Base-by-base conservation (phyloP, 2,329 filamentous ascomycete genomes). In the Trichoderma guizhouense region DNA sequence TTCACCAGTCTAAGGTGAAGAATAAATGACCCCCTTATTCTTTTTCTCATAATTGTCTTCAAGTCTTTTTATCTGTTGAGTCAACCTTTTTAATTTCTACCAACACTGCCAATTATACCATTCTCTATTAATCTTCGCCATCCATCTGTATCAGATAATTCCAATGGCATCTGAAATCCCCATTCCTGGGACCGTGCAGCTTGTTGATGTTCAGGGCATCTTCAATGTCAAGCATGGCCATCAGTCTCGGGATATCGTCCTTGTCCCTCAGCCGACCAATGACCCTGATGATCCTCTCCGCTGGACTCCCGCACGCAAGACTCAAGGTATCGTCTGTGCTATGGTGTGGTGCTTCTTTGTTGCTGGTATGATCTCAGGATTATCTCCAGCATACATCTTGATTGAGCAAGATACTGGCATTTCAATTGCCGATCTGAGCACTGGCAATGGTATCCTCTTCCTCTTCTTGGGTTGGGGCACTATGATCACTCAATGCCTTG, bases 371-470 rank as follows among this genome's bases (percentile, higher is more conserved):
- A 53, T 53, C 58, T 76, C 78, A 7, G 78, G 78, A 4, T 53
- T 53, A 5, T 53, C 47, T 21, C 47, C 47, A 7, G 47, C 47
- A 21, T 53, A 53, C 21, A 78, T 78, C 7, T 75, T 79, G 3
- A 84, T 88, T 26, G 81, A 81, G 5, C 77, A 82, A 43, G 83
- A 83, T 5, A 84, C 84, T 0, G 83, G 82, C 2, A 75, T 87
- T 18, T 83, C 71, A 2, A 69, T 30, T 26, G 26, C 62, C 18
- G 80, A 84, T 53, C 75, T 87, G n/a, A 86, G 86, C 72, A 79
- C 81, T 51, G 86, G 86, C 2, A 87, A 84, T 5, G 86, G 86
- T 1, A 83, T 84, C 65, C 86, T 86, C 84, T 87, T 87, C 74
- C 76, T 87, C 26, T 81, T 85, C 15, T 82, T 86, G 28, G 85